Evolutionary conservation across 2,329 filamentous ascomycete genomes (phyloP).

Genomic region (Aspergillus uvarum): DNA sequence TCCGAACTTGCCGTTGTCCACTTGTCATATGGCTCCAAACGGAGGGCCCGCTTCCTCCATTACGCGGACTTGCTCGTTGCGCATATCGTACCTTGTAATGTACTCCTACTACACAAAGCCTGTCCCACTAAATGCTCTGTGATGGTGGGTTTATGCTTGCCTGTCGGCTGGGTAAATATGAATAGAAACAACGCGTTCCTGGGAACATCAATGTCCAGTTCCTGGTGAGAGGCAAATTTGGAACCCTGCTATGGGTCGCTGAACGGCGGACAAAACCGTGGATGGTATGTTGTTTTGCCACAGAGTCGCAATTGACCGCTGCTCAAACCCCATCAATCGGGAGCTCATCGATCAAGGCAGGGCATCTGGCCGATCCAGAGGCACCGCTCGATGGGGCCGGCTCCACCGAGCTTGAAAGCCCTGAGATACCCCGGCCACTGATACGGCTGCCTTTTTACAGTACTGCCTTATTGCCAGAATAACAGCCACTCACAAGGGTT

Average conservation of each 20-base stretch:
- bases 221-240: background rate
- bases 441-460: slow-evolving; percentile 13
- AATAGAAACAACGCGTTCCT: slow-evolving; percentile 1
- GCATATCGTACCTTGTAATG: background rate
- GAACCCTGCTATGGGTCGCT: slow-evolving; percentile 4
- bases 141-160: background rate
- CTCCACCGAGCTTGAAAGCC: slow-evolving; percentile 19
- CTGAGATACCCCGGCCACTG: slow-evolving; percentile 14
- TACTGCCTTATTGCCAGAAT: slow-evolving; percentile 5
- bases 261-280: slow-evolving; percentile 9
- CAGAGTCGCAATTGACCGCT: slow-evolving; percentile 10
- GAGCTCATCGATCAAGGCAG: slow-evolving; percentile 14
- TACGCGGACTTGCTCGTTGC: background rate
- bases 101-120: background rate
- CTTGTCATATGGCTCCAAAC: background rate
- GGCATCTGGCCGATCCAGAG: slow-evolving; percentile 14
- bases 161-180: background rate
- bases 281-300: slow-evolving; percentile 13
- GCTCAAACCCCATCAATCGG: slow-evolving; percentile 14
- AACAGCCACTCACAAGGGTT: slow-evolving; percentile 2
- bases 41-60: background rate
- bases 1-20: background rate
- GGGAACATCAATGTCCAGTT: background rate
- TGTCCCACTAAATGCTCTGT: background rate
- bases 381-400: slow-evolving; percentile 13